These are phyloP conservation scores for Podaxis sp. DNA, from an alignment of 768 basidiomycete genomes.

Conservation along the genomic window DNA sequence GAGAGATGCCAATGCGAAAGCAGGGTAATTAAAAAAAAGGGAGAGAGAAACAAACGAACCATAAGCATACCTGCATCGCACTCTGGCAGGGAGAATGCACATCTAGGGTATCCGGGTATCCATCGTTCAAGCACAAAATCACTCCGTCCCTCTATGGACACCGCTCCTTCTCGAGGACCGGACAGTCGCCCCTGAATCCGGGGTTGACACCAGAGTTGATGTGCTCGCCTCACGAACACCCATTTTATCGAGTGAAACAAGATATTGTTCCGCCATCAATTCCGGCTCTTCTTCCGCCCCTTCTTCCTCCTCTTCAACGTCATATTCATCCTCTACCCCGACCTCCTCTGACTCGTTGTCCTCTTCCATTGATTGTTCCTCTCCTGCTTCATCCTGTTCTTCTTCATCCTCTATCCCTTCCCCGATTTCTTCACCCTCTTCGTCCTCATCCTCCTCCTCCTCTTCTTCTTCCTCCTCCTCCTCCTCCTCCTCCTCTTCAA, in stretches of 20 bases:
- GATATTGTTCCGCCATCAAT: not conserved
- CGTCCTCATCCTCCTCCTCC: constrained; percentile 24
- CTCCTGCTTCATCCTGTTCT: constrained; percentile 16
- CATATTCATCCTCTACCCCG: not conserved
- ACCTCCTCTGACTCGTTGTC: constrained; percentile 13
- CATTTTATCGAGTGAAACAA: not conserved
- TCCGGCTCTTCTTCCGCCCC: not conserved
- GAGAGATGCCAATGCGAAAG: not conserved
- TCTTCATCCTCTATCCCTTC: constrained; percentile 22
- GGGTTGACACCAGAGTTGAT: not conserved
- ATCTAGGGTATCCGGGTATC: not conserved
- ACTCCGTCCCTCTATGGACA: not conserved
- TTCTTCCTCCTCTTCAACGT: constrained; percentile 8
- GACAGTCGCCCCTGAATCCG: not conserved
- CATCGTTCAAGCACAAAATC: not conserved
- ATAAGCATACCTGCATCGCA: not conserved
- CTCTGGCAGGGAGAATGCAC: not conserved
- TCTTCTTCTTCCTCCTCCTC: constrained; percentile 22
- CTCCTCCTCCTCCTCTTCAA: constrained; percentile 30
- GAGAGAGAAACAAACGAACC: not conserved
- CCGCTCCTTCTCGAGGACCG: not conserved
- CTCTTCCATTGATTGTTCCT: not conserved
- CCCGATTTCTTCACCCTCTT: constrained; percentile 28
- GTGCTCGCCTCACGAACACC: not conserved
- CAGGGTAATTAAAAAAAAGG: not conserved